Evolutionary conservation across 306 rosid species (phyloP), one percentile per base, ranked within the genome.

Genomic region (Chamaecrista fasciculata): DNA sequence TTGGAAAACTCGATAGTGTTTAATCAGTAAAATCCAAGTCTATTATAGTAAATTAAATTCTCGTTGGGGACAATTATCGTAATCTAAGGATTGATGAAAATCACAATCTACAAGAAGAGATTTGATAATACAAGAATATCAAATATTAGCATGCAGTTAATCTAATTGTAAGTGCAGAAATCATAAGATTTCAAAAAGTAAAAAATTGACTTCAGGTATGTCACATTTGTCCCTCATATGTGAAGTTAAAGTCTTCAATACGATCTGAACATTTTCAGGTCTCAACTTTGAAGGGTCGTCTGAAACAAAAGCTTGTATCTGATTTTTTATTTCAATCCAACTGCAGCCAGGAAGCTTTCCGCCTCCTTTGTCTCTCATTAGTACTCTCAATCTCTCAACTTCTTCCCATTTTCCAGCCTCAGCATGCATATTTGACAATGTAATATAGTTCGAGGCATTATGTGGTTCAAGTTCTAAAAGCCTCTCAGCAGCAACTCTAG

Each of bases 291-390:
- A 48, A 8, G 78, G 78, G 72, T 84, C 89, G 62, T 86, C 78
- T 0, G 88, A 80, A 55, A 86, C 67, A 84, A 89, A 89, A 71
- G 73, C 31, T 39, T 78, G 77, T 64, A 89, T 71, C 52, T 77
- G 87, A 76, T 80, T 77, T 56, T 81, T 79, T 2, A 78, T 39
- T 84, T 89, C 96, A 66, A 87, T 83, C 96, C 96, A 92, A 64
- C 98, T 87, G 70, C 86, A 86, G 51, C 95, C 91, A 21, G 96
- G 89, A 51, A 81, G 85, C 80, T 89, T 92, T 72, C 65, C 91
- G 23, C 77, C 84, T 68, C 56, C 78, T 60, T 78, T 84, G 42
- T 87, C 87, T 39, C 78, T 73, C 84, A 86, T 86, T 8, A 83
- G 69, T 43, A 74, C 81, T 70, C 96, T 89, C 55, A 87, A 61